These are phyloP conservation scores for Fusarium coffeatum DNA, from an alignment of 2,329 filamentous ascomycete genomes.

Conservation along the genomic window DNA sequence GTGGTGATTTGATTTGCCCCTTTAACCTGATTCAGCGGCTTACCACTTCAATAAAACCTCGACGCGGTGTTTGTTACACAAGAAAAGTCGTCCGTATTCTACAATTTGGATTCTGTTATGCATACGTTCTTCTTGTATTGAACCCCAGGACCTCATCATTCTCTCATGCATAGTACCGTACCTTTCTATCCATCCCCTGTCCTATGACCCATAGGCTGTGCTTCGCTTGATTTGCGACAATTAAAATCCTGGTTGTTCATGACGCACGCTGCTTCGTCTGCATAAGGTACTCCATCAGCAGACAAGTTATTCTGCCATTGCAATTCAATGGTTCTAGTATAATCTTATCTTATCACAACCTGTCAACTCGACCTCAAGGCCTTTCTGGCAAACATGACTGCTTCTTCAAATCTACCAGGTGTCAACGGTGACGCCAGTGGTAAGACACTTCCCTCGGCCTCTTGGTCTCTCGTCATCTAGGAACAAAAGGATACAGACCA, in stretches of 20 bases:
- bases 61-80: slow-evolving; percentile 10
- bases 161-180: background rate
- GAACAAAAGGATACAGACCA: slow-evolving; percentile 8
- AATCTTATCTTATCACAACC: background rate
- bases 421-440: slow-evolving; percentile 25
- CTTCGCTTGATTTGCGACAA: slow-evolving; percentile 25
- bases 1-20: slow-evolving; percentile 24
- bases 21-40: slow-evolving; percentile 13
- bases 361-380: slow-evolving; percentile 2
- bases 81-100: background rate
- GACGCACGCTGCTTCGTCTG: slow-evolving; percentile 31
- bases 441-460: slow-evolving; percentile 12
- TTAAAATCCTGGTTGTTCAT: slow-evolving; percentile 35
- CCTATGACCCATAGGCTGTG: slow-evolving; percentile 14
- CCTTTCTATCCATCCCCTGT: slow-evolving; percentile 18
- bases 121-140: background rate
- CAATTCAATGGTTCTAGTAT: background rate
- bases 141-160: background rate
- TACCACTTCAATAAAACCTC: slow-evolving; percentile 6
- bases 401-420: slow-evolving; percentile 24
- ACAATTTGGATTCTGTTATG: background rate
- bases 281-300: slow-evolving; percentile 1
- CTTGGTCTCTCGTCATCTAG: background rate
- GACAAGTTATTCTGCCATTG: slow-evolving; percentile 10
- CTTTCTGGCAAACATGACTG: slow-evolving; percentile 25